phyloP scores from a whole-genome alignment of 768 basidiomycete genomes.

The Serendipita indica region DNA sequence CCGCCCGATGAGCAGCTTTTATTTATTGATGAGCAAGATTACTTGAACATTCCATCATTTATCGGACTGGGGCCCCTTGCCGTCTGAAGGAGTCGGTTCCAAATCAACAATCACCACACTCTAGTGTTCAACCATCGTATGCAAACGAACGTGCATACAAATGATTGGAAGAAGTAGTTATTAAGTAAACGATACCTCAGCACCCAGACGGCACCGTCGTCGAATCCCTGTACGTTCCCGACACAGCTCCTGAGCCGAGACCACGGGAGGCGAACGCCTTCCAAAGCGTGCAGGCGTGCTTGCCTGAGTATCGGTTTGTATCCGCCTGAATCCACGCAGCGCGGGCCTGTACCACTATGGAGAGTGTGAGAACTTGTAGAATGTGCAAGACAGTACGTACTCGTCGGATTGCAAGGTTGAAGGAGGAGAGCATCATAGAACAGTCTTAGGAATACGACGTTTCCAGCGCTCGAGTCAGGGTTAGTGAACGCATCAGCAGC shows the following conservation, averaged over 20 bases:
- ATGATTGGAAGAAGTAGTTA: background rate
- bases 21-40: too few species aligned
- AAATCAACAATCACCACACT: too few species aligned
- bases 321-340: constrained; percentile 42
- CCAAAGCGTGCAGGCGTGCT: constrained; percentile 19
- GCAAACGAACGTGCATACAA: too few species aligned
- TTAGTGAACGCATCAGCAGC: constrained; percentile 27
- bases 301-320: constrained; percentile 30
- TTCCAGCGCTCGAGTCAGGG: constrained; percentile 30
- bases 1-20: too few species aligned
- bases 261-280: constrained; percentile 15
- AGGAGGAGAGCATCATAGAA: constrained; percentile 36
- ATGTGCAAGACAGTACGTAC: constrained; percentile 18
- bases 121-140: too few species aligned
- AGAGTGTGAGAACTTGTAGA: background rate
- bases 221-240: constrained; percentile 18
- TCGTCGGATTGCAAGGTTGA: constrained; percentile 35
- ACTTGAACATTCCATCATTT: too few species aligned
- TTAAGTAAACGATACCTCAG: too few species aligned
- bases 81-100: too few species aligned
- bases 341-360: constrained; percentile 23
- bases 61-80: too few species aligned
- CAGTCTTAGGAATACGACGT: constrained; percentile 36
- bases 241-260: too few species aligned
- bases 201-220: constrained; percentile 21